Conservation (phyloP, 108 stramenopile species). For the Pseudonitzschia multistriata region DNA sequence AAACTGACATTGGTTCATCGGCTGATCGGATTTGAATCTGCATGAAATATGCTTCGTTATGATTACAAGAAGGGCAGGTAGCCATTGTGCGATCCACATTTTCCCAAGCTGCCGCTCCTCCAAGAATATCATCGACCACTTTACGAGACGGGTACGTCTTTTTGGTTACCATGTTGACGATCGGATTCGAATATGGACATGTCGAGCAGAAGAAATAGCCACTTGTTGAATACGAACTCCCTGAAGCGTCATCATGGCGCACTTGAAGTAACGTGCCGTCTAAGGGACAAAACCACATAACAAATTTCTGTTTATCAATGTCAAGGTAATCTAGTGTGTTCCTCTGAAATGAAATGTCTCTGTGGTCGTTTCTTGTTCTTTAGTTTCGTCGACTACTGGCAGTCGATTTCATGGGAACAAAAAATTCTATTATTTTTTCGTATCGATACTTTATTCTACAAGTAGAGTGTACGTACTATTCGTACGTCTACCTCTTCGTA, state of each 20-base stretch:
- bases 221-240: slow-evolving; percentile 5
- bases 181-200: slow-evolving; percentile 77
- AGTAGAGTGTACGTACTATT: no score
- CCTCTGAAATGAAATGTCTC: no score
- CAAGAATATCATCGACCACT: slow-evolving; percentile 95
- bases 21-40: slow-evolving; percentile 93
- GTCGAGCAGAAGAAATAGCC: slow-evolving; percentile 73
- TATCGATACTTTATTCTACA: no score
- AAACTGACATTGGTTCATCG: slow-evolving; percentile 87
- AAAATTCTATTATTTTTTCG: no score
- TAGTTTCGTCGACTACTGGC: no score
- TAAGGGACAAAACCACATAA: slow-evolving; percentile 90
- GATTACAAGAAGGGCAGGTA: slow-evolving; percentile 84
- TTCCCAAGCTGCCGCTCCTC: slow-evolving; percentile 96
- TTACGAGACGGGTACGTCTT: slow-evolving; percentile 73
- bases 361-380: no score
- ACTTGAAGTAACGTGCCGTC: slow-evolving; percentile 85
- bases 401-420: no score
- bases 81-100: slow-evolving; percentile 95
- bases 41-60: slow-evolving; percentile 96
- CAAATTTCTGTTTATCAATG: no score
- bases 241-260: slow-evolving; percentile 21
- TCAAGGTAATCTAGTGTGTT: no score
- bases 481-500: no score
- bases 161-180: slow-evolving; percentile 50